A percentile compares a stretch with the other conserved stretches of the same genome.
Conservation (phyloP, 2,329 filamentous ascomycete genomes). For the Colletotrichum shisoi region DNA sequence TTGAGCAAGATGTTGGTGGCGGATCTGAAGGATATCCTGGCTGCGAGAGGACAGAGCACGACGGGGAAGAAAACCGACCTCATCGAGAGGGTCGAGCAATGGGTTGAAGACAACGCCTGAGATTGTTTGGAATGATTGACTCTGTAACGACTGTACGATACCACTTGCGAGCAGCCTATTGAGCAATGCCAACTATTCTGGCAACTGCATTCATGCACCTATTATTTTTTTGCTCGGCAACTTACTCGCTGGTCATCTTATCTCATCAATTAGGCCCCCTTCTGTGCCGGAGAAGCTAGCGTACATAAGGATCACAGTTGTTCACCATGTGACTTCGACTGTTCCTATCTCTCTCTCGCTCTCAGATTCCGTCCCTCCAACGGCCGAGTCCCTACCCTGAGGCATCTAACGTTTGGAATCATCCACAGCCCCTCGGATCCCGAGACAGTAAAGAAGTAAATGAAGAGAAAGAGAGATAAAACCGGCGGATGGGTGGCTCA, state of each 20-base stretch:
- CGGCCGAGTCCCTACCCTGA: too few species aligned
- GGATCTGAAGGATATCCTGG: constrained; percentile 60
- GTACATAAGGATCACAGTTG: too few species aligned
- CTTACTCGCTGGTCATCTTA: not conserved
- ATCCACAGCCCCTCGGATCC: too few species aligned
- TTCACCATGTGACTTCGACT: too few species aligned
- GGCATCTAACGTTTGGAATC: too few species aligned
- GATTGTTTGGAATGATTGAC: constrained; percentile 2
- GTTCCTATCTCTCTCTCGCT: too few species aligned
- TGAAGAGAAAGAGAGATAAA: not conserved
- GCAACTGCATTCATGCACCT: not conserved
- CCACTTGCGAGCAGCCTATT: constrained; percentile 8
- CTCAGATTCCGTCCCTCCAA: too few species aligned
- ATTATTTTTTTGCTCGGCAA: not conserved
- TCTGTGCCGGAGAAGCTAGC: too few species aligned
- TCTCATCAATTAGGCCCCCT: too few species aligned
- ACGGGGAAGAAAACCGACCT: constrained; percentile 63
- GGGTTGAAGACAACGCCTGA: constrained; percentile 59
- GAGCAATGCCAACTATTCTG: not conserved
- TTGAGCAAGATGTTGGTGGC: constrained; percentile 64
- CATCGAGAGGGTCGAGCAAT: constrained; percentile 63
- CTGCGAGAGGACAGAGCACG: constrained; percentile 57
- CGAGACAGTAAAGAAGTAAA: too few species aligned
- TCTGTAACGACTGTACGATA: constrained; percentile 23
- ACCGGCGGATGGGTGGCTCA: not conserved